Conservation (phyloP, 2,329 filamentous ascomycete species). For the Pestalotiopsis sp. region DNA sequence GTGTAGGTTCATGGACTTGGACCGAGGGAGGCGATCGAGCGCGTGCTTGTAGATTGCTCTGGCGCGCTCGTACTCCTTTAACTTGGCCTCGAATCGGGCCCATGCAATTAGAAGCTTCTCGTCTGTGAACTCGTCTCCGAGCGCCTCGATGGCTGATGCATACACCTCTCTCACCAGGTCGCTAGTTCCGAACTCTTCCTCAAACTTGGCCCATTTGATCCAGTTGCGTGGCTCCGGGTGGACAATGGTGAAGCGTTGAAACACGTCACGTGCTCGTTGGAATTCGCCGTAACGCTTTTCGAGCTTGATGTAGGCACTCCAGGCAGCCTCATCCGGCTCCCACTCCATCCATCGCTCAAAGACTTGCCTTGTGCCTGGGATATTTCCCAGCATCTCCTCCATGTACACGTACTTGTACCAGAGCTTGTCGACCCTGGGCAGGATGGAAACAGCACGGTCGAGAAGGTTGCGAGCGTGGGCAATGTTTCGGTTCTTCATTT, state of each 20-base stretch:
- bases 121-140: conserved; percentile 95
- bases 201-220: conserved; percentile 98
- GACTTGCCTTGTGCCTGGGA: conserved; percentile 87
- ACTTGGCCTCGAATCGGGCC: conserved; percentile 89
- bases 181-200: conserved; percentile 92
- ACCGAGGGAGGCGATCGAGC: conserved; percentile 86
- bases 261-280: conserved; percentile 87
- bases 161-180: conserved; percentile 93
- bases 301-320: conserved; percentile 94
- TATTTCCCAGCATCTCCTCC: conserved; percentile 96
- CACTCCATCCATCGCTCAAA: conserved; percentile 99
- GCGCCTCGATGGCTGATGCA: conserved; percentile 81
- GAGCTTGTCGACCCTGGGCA: conserved; percentile 90
- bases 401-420: conserved; percentile 99
- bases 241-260: conserved; percentile 85
- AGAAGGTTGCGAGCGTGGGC: conserved; percentile 95
- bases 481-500: conserved; percentile 95
- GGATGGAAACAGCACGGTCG: conserved; percentile 89
- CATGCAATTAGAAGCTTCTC: conserved; percentile 96
- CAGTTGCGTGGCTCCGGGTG: conserved; percentile 95
- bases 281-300: conserved; percentile 95
- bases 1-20: conserved; percentile 82
- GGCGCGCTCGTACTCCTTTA: conserved; percentile 93
- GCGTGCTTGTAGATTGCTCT: conserved; percentile 97
- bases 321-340: conserved; percentile 95